phyloP scores from a whole-genome alignment of 306 rosid species.

The Ormosia semicastrata region DNA sequence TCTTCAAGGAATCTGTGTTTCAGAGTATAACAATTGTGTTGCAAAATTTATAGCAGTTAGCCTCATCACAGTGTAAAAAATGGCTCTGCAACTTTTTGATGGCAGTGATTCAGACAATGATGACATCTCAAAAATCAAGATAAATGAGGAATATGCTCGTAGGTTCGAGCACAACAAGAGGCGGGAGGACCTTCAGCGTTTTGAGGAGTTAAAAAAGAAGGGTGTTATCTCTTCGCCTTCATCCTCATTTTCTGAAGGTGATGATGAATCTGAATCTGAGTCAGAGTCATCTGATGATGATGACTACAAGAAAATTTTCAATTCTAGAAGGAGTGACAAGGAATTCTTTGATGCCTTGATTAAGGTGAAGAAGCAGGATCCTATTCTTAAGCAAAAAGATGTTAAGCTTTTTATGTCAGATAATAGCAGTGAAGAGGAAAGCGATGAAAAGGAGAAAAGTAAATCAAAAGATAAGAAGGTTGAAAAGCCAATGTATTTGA shows the following conservation, averaged over 20 bases:
- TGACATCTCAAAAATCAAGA: slow-evolving; percentile 50
- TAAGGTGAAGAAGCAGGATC: slow-evolving; percentile 75
- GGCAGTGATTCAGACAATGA: slow-evolving; percentile 65
- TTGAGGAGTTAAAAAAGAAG: slow-evolving; percentile 74
- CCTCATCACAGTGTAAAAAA: not conserved
- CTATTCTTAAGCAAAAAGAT: slow-evolving; percentile 60
- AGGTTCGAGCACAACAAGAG: slow-evolving; percentile 76
- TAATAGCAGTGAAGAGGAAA: slow-evolving; percentile 37
- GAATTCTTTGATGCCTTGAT: slow-evolving; percentile 63
- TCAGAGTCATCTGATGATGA: slow-evolving; percentile 44
- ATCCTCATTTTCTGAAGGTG: slow-evolving; percentile 30
- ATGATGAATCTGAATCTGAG: slow-evolving; percentile 32
- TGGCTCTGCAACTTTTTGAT: slow-evolving; percentile 52
- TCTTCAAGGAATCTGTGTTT: slow-evolving; percentile 9
- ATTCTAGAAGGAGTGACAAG: slow-evolving; percentile 36
- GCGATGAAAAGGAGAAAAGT: not conserved
- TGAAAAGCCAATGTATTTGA: slow-evolving; percentile 53
- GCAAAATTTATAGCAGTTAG: not conserved
- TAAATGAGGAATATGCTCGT: slow-evolving; percentile 48
- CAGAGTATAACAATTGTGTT: not conserved
- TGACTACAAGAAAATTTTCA: slow-evolving; percentile 16
- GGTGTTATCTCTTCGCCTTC: slow-evolving; percentile 48
- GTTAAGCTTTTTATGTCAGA: slow-evolving; percentile 53
- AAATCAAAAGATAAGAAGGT: slow-evolving; percentile 17
- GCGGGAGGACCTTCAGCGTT: slow-evolving; percentile 83